Evolutionary conservation across 2,329 filamentous ascomycete species (phyloP).

Genomic region (Sporothrix luriei): DNA sequence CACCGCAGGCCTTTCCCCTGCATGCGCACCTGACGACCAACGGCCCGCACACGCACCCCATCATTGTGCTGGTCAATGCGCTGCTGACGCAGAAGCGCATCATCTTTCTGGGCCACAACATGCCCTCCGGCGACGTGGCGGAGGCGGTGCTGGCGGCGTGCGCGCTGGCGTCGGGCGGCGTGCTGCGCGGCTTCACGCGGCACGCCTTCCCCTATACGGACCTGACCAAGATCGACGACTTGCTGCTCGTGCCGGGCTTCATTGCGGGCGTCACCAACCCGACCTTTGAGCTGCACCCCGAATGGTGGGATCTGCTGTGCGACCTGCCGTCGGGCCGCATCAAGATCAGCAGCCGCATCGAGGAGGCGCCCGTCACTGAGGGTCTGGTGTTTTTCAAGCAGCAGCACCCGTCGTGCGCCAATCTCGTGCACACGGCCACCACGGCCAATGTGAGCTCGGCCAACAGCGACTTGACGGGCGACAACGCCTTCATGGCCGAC

Average conservation of each 20-base stretch:
- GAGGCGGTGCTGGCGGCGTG: conserved; percentile 98
- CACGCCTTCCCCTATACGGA: conserved; percentile 98
- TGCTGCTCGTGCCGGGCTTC: conserved; percentile 94
- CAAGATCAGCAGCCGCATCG: conserved; percentile 89
- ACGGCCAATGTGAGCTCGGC: conserved; percentile 48
- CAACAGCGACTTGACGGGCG: conserved; percentile 73
- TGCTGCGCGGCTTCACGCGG: conserved; percentile 90
- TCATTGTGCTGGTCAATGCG: conserved; percentile 92
- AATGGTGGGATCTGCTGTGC: conserved; percentile 98
- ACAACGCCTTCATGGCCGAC: conserved; percentile 84
- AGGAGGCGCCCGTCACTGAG: conserved; percentile 77
- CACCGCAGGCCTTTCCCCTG: conserved; percentile 78
- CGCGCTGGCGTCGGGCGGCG: conserved; percentile 85
- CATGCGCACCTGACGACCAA: conserved; percentile 94
- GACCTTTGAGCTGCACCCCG: conserved; percentile 88
- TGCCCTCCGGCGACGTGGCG: conserved; percentile 92
- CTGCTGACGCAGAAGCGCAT: conserved; percentile 94
- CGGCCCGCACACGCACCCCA: conserved; percentile 85
- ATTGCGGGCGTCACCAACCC: conserved; percentile 98
- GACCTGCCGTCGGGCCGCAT: conserved; percentile 89
- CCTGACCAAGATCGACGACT: conserved; percentile 93
- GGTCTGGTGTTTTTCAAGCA: conserved; percentile 86
- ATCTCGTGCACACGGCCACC: conserved; percentile 48
- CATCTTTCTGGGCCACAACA: conserved; percentile 93
- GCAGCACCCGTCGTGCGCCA: conserved; percentile 64